These are phyloP conservation scores for Trichophyton rubrum DNA, from an alignment of 2,329 filamentous ascomycete genomes.

Conservation along the genomic window DNA sequence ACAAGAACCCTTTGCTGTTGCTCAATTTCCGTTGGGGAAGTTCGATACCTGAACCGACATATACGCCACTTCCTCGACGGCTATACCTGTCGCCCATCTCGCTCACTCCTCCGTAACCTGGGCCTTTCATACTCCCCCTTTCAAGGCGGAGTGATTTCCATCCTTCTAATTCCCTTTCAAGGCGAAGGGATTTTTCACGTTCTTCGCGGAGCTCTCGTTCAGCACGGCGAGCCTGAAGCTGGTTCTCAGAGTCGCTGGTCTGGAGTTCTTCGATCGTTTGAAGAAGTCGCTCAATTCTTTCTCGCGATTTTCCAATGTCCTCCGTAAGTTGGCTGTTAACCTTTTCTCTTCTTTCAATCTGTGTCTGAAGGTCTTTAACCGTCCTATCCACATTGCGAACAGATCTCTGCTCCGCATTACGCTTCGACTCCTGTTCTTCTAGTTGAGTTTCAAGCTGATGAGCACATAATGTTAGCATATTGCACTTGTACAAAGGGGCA, in stretches of 20 bases:
- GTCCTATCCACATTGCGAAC: slow-evolving; percentile 86
- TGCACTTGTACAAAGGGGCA: slow-evolving; percentile 12
- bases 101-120: slow-evolving; percentile 24
- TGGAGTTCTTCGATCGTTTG: slow-evolving; percentile 90
- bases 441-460: slow-evolving; percentile 72
- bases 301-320: slow-evolving; percentile 71
- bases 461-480: neutral
- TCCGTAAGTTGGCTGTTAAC: slow-evolving; percentile 67
- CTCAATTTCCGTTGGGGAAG: slow-evolving; percentile 56
- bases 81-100: slow-evolving; percentile 26
- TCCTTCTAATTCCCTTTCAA: slow-evolving; percentile 81
- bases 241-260: slow-evolving; percentile 66
- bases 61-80: slow-evolving; percentile 28
- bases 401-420: slow-evolving; percentile 69
- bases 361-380: slow-evolving; percentile 82
- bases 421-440: slow-evolving; percentile 67
- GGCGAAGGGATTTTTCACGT: slow-evolving; percentile 61
- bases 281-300: slow-evolving; percentile 82
- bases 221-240: slow-evolving; percentile 69
- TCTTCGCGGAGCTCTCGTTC: slow-evolving; percentile 87
- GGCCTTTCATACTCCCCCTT: slow-evolving; percentile 31
- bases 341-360: slow-evolving; percentile 89
- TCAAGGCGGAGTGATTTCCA: slow-evolving; percentile 63
- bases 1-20: slow-evolving; percentile 69
- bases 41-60: slow-evolving; percentile 34